Conservation (phyloP, 2,329 filamentous ascomycete species). For the Beauveria caledonica region DNA sequence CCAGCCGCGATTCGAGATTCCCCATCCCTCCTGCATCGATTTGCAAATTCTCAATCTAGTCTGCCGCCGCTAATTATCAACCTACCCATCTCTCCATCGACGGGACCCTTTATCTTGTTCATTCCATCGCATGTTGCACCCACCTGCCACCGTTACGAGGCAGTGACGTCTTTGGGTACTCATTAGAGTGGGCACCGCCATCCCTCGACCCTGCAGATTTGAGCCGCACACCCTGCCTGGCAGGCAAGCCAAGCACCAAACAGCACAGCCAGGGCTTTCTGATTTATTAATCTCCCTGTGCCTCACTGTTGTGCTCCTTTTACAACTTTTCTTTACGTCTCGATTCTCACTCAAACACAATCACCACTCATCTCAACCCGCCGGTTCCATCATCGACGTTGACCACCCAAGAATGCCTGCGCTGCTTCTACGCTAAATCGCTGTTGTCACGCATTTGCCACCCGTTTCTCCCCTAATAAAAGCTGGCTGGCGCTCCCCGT, state of each 20-base stretch:
- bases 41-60: neutral
- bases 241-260: neutral
- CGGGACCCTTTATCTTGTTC: neutral
- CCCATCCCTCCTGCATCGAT: neutral
- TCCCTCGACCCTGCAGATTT: constrained; percentile 8
- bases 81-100: neutral
- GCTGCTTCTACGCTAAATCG: neutral
- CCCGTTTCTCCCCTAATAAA: neutral
- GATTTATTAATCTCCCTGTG: constrained; percentile 7
- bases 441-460: neutral
- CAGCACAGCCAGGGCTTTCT: neutral
- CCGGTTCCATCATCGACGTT: neutral
- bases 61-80: neutral
- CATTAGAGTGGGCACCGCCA: neutral
- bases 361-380: neutral
- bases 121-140: neutral
- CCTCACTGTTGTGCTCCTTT: neutral
- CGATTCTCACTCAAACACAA: neutral
- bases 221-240: constrained; percentile 1
- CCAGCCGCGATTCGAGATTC: neutral
- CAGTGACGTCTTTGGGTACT: constrained; percentile 1
- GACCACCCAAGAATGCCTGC: neutral
- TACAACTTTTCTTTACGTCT: neutral
- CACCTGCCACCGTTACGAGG: constrained; percentile 1
- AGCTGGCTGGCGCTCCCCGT: neutral